Conservation (phyloP, 75 land plant genomes). For the Cryptomeria japonica region DNA sequence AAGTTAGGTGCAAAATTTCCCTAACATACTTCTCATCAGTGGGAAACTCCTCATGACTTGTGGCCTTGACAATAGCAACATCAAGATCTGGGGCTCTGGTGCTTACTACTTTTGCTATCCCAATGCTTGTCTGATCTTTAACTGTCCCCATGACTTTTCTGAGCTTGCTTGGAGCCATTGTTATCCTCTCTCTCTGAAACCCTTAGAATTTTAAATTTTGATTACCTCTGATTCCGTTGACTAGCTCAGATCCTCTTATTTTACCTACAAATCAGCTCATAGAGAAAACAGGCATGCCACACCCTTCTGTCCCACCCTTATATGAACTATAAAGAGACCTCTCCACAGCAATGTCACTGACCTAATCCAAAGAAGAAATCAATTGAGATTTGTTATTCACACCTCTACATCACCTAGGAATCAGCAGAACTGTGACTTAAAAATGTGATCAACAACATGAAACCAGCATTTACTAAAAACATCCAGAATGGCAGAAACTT, state of each 20-base stretch:
- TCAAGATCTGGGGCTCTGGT: conserved; percentile 87
- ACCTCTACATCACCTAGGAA: background rate
- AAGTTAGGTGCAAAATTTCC: conserved; percentile 42
- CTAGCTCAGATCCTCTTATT: background rate
- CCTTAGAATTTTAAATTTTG: background rate
- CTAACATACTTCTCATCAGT: conserved; percentile 38
- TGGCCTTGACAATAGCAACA: conserved; percentile 58
- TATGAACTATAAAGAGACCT: background rate
- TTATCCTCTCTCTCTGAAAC: background rate
- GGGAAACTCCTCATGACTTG: conserved; percentile 47
- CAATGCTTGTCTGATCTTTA: conserved; percentile 86
- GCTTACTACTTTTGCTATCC: conserved; percentile 76
- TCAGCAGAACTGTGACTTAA: background rate
- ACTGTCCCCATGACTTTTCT: conserved; percentile 79
- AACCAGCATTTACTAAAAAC: background rate
- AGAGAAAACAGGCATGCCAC: background rate
- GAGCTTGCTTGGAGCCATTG: conserved; percentile 61
- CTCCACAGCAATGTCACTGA: background rate
- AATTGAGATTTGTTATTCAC: background rate
- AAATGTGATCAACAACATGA: background rate
- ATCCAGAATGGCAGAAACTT: background rate
- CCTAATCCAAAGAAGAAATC: background rate
- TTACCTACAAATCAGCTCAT: background rate
- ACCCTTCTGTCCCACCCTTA: background rate
- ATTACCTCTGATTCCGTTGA: background rate